These are phyloP conservation scores for Pulveroboletus sp. DNA, from an alignment of 768 basidiomycete genomes.

Conservation along the genomic window DNA sequence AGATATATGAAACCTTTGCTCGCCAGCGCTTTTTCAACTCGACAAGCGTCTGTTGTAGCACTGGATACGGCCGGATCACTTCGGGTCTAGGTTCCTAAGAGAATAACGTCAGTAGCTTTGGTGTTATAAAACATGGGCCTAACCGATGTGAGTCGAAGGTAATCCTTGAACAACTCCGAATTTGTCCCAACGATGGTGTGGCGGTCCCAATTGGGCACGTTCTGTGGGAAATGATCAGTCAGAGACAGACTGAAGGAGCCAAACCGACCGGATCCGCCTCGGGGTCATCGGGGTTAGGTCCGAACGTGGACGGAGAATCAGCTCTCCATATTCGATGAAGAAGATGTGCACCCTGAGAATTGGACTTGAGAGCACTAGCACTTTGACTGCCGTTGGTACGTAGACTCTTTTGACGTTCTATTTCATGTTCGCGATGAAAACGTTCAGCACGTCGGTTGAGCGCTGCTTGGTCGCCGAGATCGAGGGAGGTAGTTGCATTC, in stretches of 20 bases:
- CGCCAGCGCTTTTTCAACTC: constrained; percentile 89
- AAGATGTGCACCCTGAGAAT: constrained; percentile 49
- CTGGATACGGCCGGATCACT: constrained; percentile 81
- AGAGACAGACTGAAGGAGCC: not conserved
- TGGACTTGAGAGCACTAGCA: constrained; percentile 37
- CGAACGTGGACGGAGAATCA: constrained; percentile 48
- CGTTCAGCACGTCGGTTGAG: constrained; percentile 77
- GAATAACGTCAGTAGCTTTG: constrained; percentile 4
- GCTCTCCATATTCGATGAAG: constrained; percentile 42
- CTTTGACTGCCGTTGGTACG: constrained; percentile 29
- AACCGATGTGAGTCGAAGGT: constrained; percentile 90
- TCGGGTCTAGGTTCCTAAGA: constrained; percentile 90
- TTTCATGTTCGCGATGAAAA: constrained; percentile 86
- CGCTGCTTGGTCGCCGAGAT: constrained; percentile 63
- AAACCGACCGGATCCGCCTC: constrained; percentile 64
- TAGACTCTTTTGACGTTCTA: constrained; percentile 63
- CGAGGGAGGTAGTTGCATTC: constrained; percentile 35
- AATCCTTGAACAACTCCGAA: constrained; percentile 89
- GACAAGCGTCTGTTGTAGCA: constrained; percentile 79
- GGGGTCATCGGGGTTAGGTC: constrained; percentile 53
- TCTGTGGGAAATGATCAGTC: constrained; percentile 44
- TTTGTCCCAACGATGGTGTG: constrained; percentile 93
- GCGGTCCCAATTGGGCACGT: constrained; percentile 95
- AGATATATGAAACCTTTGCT: constrained; percentile 68
- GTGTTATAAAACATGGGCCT: not conserved